These are phyloP conservation scores for Neophaeococcomyces mojaviensis DNA, from an alignment of 2,329 filamentous ascomycete species.

Conservation along the genomic window DNA sequence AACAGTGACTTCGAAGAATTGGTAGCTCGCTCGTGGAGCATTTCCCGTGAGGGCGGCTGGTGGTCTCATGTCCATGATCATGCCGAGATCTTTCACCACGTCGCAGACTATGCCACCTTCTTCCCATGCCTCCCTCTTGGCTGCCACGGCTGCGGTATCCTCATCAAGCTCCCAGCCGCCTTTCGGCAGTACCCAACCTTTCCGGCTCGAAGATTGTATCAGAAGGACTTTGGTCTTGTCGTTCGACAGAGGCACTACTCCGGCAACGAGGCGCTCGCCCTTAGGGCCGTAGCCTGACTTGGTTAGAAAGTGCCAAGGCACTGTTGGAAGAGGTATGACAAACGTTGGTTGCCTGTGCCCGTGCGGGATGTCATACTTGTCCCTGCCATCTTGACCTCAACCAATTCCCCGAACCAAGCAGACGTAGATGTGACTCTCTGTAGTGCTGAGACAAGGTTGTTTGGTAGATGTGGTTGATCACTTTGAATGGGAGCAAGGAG, in stretches of 20 bases:
- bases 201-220: conserved; percentile 84
- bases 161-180: conserved; percentile 97
- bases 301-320: conserved; percentile 5
- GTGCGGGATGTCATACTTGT: conserved; percentile 38
- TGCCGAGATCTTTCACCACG: conserved; percentile 76
- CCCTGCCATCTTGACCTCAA: conserved; percentile 6
- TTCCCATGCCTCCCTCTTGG: conserved; percentile 90
- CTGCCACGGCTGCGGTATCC: conserved; percentile 73
- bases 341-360: conserved; percentile 44
- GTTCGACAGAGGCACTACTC: conserved; percentile 78
- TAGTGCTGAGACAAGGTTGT: too few relatives aligned
- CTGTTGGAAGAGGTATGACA: conserved; percentile 24
- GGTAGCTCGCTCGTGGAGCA: conserved; percentile 59
- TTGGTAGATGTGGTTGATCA: not conserved
- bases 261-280: conserved; percentile 90
- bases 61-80: conserved; percentile 72
- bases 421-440: not conserved
- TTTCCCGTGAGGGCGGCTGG: conserved; percentile 44
- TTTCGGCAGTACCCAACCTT: conserved; percentile 94
- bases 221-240: conserved; percentile 85
- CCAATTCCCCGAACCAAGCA: not conserved
- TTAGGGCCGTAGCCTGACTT: conserved; percentile 75
- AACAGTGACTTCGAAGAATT: conserved; percentile 73
- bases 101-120: conserved; percentile 87
- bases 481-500: not conserved